These are phyloP conservation scores for Graphiopsis chlorocephala DNA, from an alignment of 2,329 filamentous ascomycete species.

Conservation along the genomic window DNA sequence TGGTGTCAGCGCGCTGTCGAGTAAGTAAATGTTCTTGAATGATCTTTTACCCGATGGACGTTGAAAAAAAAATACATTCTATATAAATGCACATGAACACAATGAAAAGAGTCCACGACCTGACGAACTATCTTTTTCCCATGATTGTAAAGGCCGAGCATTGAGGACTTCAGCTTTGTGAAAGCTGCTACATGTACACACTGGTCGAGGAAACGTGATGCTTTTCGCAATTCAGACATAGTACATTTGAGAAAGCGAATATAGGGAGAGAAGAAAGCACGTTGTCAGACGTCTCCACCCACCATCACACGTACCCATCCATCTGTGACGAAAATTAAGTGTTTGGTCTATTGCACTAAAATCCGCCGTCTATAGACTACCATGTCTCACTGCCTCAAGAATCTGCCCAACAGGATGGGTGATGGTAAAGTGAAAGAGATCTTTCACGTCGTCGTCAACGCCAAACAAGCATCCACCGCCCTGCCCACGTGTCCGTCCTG, in stretches of 20 bases:
- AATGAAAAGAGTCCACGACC: not conserved
- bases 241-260: not conserved
- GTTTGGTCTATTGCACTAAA: not conserved
- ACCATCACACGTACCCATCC: too few relatives aligned
- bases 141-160: not conserved
- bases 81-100: not conserved
- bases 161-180: not conserved
- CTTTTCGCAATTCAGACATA: too few relatives aligned
- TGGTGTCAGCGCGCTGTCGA: constrained; percentile 86
- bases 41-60: not conserved
- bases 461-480: constrained; percentile 50
- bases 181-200: not conserved
- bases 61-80: not conserved
- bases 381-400: too few relatives aligned
- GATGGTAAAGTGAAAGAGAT: too few relatives aligned
- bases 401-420: too few relatives aligned
- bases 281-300: too few relatives aligned
- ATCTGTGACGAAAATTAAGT: not conserved
- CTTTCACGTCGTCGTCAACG: constrained; percentile 31
- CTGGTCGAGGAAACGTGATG: too few relatives aligned
- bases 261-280: not conserved
- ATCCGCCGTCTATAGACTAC: not conserved
- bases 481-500: constrained; percentile 71
- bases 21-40: constrained; percentile 48
- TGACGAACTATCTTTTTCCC: not conserved